A percentile compares a stretch with the other conserved stretches of the same genome.
Evolutionary conservation across 1,284 basidiomycete genomes (phyloP).

Genomic region (Ustilago bromivora): DNA sequence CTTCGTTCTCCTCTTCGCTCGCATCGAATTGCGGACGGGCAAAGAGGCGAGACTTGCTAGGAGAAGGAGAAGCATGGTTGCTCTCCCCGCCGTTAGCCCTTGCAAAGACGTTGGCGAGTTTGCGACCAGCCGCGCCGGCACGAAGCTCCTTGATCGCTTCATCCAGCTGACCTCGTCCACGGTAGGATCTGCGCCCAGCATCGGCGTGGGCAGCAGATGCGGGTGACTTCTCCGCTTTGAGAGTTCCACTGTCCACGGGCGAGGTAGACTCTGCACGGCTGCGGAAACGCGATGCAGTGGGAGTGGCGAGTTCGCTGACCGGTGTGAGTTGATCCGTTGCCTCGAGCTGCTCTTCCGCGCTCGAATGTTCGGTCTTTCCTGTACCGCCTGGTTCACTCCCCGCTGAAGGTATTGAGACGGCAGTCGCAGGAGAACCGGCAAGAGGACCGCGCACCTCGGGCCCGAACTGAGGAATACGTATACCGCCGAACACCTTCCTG

Average conservation of each 20-base stretch:
- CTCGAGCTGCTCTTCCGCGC: constrained; percentile 12
- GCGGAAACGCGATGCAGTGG: constrained; percentile 49
- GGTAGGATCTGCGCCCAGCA: constrained; percentile 31
- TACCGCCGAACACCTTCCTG: constrained; percentile 18
- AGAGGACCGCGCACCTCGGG: constrained; percentile 57
- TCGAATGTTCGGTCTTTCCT: neutral
- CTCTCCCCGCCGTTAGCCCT: neutral
- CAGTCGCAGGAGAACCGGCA: neutral
- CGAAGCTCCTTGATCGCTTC: constrained; percentile 62
- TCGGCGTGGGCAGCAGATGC: neutral
- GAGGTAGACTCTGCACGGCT: constrained; percentile 9
- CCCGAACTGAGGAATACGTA: constrained; percentile 38
- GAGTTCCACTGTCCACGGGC: constrained; percentile 1
- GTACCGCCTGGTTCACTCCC: neutral
- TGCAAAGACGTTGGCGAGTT: constrained; percentile 20
- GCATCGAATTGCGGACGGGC: constrained; percentile 1
- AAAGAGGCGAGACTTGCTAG: constrained; percentile 21
- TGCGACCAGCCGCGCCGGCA: constrained; percentile 39
- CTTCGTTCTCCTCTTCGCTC: constrained; percentile 4
- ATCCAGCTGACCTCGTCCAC: constrained; percentile 58
- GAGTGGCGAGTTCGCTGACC: constrained; percentile 39
- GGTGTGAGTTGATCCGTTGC: constrained; percentile 25
- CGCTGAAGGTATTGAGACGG: neutral
- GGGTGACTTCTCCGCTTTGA: constrained; percentile 7
- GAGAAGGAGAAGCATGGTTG: constrained; percentile 1